phyloP scores from a whole-genome alignment of 148 eudicot genomes.

The Rhododendron ovatum region DNA sequence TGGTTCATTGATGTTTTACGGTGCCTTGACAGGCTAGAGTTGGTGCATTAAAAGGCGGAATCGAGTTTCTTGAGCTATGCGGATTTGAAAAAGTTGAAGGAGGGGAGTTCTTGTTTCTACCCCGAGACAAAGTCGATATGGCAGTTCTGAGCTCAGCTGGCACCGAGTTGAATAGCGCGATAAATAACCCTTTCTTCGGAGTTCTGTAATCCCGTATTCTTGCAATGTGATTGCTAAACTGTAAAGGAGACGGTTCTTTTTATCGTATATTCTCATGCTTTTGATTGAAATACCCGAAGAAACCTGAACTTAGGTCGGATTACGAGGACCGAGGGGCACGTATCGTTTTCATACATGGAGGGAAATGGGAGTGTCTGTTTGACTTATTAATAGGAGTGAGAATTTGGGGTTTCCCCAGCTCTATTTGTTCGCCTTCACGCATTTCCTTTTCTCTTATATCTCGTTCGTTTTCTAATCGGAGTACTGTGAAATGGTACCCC shows the following conservation, averaged over 20 bases:
- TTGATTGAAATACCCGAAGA: background rate
- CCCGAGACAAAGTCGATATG: slow-evolving; percentile 70
- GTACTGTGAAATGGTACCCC: background rate
- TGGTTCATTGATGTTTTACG: background rate
- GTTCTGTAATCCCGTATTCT: slow-evolving; percentile 45
- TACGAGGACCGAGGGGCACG: background rate
- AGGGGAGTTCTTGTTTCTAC: slow-evolving; percentile 81
- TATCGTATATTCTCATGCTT: background rate
- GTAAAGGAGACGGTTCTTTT: background rate
- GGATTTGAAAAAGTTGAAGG: slow-evolving; percentile 85
- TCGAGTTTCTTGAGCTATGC: slow-evolving; percentile 85
- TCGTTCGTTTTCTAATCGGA: background rate
- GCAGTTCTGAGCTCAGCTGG: slow-evolving; percentile 81
- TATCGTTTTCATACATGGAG: background rate
- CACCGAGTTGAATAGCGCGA: slow-evolving; percentile 79
- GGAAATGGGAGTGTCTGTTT: background rate
- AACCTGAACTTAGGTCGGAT: background rate
- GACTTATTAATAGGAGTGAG: background rate
- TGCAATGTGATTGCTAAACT: background rate
- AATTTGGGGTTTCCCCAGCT: background rate
- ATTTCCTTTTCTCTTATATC: background rate
- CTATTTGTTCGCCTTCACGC: background rate
- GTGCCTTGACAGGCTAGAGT: slow-evolving; percentile 63
- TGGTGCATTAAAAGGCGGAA: slow-evolving; percentile 85
- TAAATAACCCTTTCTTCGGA: slow-evolving; percentile 91